These are phyloP conservation scores for Dactylellina haptotyla DNA, from an alignment of 2,329 filamentous ascomycete genomes.

Conservation along the genomic window DNA sequence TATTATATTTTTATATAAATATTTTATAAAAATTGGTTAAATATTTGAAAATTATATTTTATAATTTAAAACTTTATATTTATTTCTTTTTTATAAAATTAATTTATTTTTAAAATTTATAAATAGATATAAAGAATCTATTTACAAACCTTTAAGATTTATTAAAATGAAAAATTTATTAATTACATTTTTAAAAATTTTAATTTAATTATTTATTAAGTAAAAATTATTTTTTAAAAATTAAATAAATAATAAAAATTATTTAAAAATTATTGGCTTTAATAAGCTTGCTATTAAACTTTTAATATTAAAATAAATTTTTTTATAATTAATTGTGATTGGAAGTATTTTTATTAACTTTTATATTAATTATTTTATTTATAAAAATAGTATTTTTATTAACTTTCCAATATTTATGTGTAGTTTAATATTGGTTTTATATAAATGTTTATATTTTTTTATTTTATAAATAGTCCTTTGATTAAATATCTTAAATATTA, in stretches of 20 bases:
- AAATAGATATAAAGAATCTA: too few species aligned
- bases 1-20: background rate
- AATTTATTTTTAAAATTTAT: background rate
- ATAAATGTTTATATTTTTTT: too few species aligned
- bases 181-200: background rate
- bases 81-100: background rate
- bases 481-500: too few species aligned
- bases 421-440: too few species aligned
- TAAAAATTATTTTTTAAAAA: background rate
- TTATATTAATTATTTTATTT: too few species aligned
- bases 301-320: background rate
- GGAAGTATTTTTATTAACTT: too few species aligned
- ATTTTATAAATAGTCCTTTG: too few species aligned
- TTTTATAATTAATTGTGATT: too few species aligned
- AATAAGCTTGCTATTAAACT: background rate
- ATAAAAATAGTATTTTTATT: too few species aligned
- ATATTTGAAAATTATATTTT: background rate
- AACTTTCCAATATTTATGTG: too few species aligned
- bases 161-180: background rate
- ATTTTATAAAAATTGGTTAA: background rate
- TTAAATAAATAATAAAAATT: background rate
- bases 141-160: too few species aligned
- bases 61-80: background rate
- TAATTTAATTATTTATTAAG: background rate
- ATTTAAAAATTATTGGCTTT: too few species aligned